Evolutionary conservation across 257 asterid species (phyloP), one percentile per base, ranked within the genome.

Genomic region (Rhazya stricta): DNA sequence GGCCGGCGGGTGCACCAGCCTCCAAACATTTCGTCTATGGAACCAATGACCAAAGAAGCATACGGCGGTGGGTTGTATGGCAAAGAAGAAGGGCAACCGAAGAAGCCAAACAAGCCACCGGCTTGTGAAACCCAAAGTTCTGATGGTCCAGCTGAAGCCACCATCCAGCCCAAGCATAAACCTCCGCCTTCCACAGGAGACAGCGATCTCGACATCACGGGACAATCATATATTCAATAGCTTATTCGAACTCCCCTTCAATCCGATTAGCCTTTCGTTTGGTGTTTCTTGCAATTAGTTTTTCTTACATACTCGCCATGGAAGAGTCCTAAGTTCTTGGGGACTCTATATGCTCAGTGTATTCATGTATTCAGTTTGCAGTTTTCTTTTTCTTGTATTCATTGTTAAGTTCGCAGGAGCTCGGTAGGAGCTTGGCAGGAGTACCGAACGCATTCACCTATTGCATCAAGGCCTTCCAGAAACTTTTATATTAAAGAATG

Each of bases 51-150:
- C 7, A 79, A n/a, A 21, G 92, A 87, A 67, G 97, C 94, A 2
- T 87, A 88, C 84, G 97, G 96, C 53, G 96, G 96, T 21, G 93
- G 97, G 43, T 78, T 91, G 86, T 90, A 91, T 74, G 97, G 84
- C 21, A 48, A 85, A 46, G 92, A 87, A 58, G 90, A 85, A 32
- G 88, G 60, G 0, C 73, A 45, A 30, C 67, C 13, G 30, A 57
- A 81, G 42, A 63, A 68, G 46, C 74, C 77, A 6, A 63, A 57
- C 16, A 81, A 79, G 69, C 81, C 85, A 42, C 87, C 85, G 32
- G 93, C 94, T 1, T 90, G 97, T 74, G 86, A 71, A 57, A 91
- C 90, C 1, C 97, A 91, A 76, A 91, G 95, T 30, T 94, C 97
- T 0, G 97, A 91, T 72, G 96, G 94, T 45, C 93, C 89, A 15